Percentiles rank a stretch among this genome's conserved stretches.
phyloP scores from a whole-genome alignment of 2,329 filamentous ascomycete genomes.

The Pochonia chlamydosporia region DNA sequence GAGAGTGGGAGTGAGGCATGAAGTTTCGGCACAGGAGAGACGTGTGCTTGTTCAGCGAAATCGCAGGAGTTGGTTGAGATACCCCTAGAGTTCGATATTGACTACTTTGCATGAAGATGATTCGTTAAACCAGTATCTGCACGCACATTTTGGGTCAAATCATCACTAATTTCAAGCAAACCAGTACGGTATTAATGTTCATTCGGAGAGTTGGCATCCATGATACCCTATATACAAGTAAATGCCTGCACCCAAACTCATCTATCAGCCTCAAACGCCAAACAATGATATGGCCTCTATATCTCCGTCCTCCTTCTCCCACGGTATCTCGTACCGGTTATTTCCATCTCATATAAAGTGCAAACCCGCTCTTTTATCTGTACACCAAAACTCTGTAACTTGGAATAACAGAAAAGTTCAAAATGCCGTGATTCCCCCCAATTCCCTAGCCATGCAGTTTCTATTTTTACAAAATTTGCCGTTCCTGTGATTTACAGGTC shows the following conservation, averaged over 20 bases:
- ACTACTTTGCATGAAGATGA: not conserved
- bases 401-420: not conserved
- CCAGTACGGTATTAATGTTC: not conserved
- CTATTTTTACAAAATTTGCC: not conserved
- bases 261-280: not conserved
- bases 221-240: not conserved
- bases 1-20: constrained; percentile 34
- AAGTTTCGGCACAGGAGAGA: constrained; percentile 8
- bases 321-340: not conserved
- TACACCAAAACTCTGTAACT: not conserved
- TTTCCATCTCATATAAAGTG: not conserved
- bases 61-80: not conserved
- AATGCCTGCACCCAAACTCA: not conserved
- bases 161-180: not conserved
- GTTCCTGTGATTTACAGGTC: constrained; percentile 13
- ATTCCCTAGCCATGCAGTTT: not conserved
- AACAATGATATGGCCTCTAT: not conserved
- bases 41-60: not conserved
- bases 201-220: not conserved
- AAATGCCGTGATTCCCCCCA: not conserved
- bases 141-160: not conserved
- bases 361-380: not conserved
- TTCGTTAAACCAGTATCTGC: not conserved
- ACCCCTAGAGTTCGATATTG: not conserved
- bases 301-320: not conserved